Evolutionary conservation across 345 rosid genomes (phyloP).

Genomic region (Hibiscus syriacus): DNA sequence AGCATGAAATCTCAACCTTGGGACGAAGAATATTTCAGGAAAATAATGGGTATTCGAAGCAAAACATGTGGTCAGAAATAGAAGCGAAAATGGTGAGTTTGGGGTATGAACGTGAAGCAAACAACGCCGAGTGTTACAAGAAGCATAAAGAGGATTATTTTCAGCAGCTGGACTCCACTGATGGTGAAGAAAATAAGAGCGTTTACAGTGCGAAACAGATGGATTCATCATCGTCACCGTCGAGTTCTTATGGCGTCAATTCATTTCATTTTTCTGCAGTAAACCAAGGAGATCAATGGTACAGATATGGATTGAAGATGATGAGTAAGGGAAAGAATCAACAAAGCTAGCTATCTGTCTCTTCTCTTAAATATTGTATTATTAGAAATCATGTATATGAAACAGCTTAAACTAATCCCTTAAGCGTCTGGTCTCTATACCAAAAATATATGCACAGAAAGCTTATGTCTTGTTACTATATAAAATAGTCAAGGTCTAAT

Average conservation of each 20-base stretch:
- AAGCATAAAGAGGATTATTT: slow-evolving; percentile 21
- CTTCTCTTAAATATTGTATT: not conserved
- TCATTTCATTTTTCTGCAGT: slow-evolving; percentile 14
- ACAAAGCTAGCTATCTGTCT: not conserved
- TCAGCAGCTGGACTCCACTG: slow-evolving; percentile 11
- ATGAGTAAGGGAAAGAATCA: slow-evolving; percentile 12
- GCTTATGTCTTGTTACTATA: too few species aligned
- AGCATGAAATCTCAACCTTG: slow-evolving; percentile 35
- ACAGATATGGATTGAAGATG: slow-evolving; percentile 8
- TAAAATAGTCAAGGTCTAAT: too few species aligned
- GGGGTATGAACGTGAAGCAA: slow-evolving; percentile 29
- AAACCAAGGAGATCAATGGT: slow-evolving; percentile 27
- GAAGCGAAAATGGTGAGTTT: slow-evolving; percentile 34
- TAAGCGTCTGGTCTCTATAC: too few species aligned
- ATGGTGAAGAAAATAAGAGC: slow-evolving; percentile 8
- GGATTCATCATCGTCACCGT: slow-evolving; percentile 12
- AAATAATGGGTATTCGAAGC: slow-evolving; percentile 15
- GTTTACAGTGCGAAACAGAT: slow-evolving; percentile 5
- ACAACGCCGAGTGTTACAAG: slow-evolving; percentile 23
- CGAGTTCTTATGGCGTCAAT: slow-evolving; percentile 6
- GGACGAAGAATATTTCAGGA: slow-evolving; percentile 30
- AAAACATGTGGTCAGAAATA: slow-evolving; percentile 36
- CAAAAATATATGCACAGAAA: too few species aligned
- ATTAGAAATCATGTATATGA: not conserved
- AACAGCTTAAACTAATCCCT: not conserved